Evolutionary conservation across 2,329 filamentous ascomycete genomes (phyloP).

Genomic region (Colletotrichum caudatum): DNA sequence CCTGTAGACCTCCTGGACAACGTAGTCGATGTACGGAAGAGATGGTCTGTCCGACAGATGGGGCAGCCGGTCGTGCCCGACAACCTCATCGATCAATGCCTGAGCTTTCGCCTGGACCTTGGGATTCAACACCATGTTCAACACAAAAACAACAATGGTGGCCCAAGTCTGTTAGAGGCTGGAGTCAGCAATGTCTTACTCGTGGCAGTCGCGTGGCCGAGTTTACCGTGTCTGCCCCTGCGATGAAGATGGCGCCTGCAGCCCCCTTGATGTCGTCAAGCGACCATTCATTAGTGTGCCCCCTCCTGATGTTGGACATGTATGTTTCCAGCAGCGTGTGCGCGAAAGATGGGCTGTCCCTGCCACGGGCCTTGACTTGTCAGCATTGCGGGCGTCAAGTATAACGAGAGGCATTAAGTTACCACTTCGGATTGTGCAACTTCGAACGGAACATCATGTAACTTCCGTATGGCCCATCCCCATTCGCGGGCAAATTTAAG

Average conservation of each 20-base stretch:
- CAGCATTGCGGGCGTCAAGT: conserved; percentile 33
- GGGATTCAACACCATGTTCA: conserved; percentile 49
- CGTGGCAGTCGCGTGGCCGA: conserved; percentile 1
- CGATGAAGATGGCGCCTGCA: conserved; percentile 60
- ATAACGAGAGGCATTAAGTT: conserved; percentile 34
- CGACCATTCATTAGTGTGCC: conserved; percentile 35
- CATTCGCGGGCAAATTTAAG: conserved; percentile 50
- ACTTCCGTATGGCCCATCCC: conserved; percentile 50
- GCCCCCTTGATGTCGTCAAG: conserved; percentile 61
- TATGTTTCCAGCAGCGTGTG: conserved; percentile 38
- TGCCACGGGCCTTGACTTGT: conserved; percentile 36
- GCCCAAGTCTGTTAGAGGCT: conserved; percentile 49
- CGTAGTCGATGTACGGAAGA: conserved; percentile 55
- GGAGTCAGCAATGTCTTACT: conserved; percentile 45
- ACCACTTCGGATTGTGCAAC: conserved; percentile 47
- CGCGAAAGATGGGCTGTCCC: conserved; percentile 39
- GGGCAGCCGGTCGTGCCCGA: conserved; percentile 60
- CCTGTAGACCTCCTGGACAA: conserved; percentile 56
- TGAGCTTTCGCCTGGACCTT: conserved; percentile 61
- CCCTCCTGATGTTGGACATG: conserved; percentile 28
- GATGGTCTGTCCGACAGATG: conserved; percentile 57
- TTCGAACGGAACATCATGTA: conserved; percentile 51
- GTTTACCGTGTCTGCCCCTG: conserved; percentile 59
- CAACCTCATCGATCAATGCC: conserved; percentile 58
- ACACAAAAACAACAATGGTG: conserved; percentile 40